Base-by-base conservation (phyloP, 2,329 filamentous ascomycete species). In the Ampelomyces quisqualis region DNA sequence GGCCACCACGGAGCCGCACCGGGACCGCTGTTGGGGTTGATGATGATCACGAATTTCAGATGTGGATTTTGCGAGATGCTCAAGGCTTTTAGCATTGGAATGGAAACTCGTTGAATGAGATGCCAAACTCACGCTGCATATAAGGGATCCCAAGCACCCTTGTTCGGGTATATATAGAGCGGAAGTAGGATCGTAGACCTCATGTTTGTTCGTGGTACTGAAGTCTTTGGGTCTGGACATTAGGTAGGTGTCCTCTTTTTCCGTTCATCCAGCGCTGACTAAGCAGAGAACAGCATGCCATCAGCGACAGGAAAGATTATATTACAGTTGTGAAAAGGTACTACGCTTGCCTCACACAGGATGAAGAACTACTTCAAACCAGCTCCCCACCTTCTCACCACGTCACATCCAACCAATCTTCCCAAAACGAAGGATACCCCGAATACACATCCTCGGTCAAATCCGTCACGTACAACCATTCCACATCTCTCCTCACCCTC, bases 11-110 rank as follows among this genome's bases (percentile, higher is more conserved):
- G 54, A 13, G 61, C 45, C 17, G 51, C 65, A 51, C 76, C 77
- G 52, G 71, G 78, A 45, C 64, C 78, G 28, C 41, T 64, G 43
- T 66, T 69, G 51, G 72, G 73, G 38, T 78, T 79, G 37, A 78
- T 69, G 34, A 74, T 69, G 3, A 77, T 64, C n/a, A 76, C 73
- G 51, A 79, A 78, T 34, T 74, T 58, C 42, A 72, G 60, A 24
- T 65, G 45, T 3, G 70, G 69, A 41, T 73, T 21, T 6, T 37
- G 20, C n/a, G 29, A 32, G 13, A 60, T 36, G n/a, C 57, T 60
- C 20, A n/a, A 9, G 7, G 4, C 9, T 13, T 15, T 42, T 17
- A 40, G 28, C 22, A 2, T 10, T 2, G 10, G 7, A 28, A 2
- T 10, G 2, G 10, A 9, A 28, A 5, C 23, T 3, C 17, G 8